A percentile compares a stretch with the other conserved stretches of the same genome.
Conservation (phyloP, 2,329 filamentous ascomycete species). For the Pseudogymnoascus verrucosus region DNA sequence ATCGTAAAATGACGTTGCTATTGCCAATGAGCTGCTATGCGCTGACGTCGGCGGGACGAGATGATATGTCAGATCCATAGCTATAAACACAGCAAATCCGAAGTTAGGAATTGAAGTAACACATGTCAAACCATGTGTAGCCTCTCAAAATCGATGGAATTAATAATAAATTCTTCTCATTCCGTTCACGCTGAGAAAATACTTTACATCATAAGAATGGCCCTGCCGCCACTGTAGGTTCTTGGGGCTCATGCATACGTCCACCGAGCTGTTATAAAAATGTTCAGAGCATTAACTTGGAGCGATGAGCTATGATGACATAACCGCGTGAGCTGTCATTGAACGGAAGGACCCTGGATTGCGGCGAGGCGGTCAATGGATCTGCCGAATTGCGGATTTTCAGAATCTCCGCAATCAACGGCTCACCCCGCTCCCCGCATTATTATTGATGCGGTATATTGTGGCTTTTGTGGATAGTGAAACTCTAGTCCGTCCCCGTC, state of each 20-base stretch:
- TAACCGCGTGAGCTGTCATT: not conserved
- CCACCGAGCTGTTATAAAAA: not conserved
- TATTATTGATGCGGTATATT: not conserved
- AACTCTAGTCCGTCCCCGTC: not conserved
- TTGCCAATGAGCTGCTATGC: not conserved
- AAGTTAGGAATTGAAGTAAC: not conserved
- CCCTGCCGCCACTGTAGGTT: not conserved
- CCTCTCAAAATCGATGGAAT: not conserved
- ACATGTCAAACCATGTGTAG: not conserved
- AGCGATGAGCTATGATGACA: slow-evolving; percentile 5
- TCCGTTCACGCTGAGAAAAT: not conserved
- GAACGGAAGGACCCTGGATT: not conserved
- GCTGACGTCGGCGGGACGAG: not conserved
- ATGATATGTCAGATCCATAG: not conserved
- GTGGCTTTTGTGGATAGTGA: not conserved
- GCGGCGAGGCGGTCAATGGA: not conserved
- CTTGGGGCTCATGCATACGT: not conserved
- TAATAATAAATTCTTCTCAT: not conserved
- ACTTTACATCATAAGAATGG: not conserved
- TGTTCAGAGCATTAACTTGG: not conserved
- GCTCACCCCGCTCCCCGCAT: not conserved
- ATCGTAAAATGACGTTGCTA: slow-evolving; percentile 1
- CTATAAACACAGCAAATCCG: not conserved
- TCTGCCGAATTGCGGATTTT: not conserved
- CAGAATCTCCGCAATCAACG: not conserved